phyloP scores from a whole-genome alignment of 495 filamentous ascomycete species.

The Haplographium delicatum region DNA sequence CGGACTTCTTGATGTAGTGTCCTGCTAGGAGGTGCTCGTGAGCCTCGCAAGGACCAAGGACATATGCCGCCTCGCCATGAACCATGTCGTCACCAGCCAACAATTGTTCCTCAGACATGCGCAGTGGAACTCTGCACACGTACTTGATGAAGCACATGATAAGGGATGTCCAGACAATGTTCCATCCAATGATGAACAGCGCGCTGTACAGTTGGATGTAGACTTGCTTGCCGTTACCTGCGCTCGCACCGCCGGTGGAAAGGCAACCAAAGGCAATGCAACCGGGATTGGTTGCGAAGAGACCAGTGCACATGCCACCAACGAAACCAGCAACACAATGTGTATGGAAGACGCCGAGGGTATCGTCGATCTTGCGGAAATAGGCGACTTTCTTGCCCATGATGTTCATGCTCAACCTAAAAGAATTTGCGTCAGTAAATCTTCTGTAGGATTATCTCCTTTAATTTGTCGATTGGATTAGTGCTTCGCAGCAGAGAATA shows the following conservation, averaged over 20 bases:
- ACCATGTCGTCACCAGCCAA: slow-evolving; percentile 45
- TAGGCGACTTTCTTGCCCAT: slow-evolving; percentile 39
- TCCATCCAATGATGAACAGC: slow-evolving; percentile 50
- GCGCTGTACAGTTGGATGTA: slow-evolving; percentile 45
- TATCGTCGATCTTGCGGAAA: slow-evolving; percentile 46
- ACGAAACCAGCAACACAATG: slow-evolving; percentile 48
- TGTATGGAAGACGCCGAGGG: slow-evolving; percentile 48
- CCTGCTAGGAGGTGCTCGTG: slow-evolving; percentile 13
- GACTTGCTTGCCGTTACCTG: slow-evolving; percentile 49
- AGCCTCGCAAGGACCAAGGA: slow-evolving; percentile 19
- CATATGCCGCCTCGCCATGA: slow-evolving; percentile 48
- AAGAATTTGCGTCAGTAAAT: background rate
- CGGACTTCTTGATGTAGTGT: slow-evolving; percentile 10
- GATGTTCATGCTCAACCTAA: slow-evolving; percentile 45
- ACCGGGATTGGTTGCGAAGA: slow-evolving; percentile 48
- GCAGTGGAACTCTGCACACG: slow-evolving; percentile 43
- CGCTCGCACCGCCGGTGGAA: slow-evolving; percentile 47
- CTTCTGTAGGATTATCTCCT: too few relatives aligned
- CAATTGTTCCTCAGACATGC: slow-evolving; percentile 43
- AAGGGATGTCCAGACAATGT: slow-evolving; percentile 47
- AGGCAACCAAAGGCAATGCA: slow-evolving; percentile 44
- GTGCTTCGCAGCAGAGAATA: too few relatives aligned
- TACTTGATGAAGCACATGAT: slow-evolving; percentile 52
- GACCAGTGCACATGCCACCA: slow-evolving; percentile 47
- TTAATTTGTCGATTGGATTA: too few relatives aligned